Conservation (phyloP, 2,329 filamentous ascomycete genomes). For the Claviceps fusiformis region DNA sequence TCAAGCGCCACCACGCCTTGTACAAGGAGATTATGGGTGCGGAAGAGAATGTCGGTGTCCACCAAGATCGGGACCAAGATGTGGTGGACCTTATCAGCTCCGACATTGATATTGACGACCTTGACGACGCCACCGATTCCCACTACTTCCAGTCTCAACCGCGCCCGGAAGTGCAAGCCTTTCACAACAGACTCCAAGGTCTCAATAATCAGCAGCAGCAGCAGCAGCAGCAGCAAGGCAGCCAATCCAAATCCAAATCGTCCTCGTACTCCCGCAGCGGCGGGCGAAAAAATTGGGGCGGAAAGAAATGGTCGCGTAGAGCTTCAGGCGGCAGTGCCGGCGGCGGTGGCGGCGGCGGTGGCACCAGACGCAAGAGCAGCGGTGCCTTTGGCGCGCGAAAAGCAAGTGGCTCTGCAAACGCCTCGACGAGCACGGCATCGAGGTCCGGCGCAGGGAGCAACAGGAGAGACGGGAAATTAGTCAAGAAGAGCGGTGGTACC, state of each 20-base stretch:
- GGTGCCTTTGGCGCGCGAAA: constrained; percentile 12
- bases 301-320: constrained; percentile 18
- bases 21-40: constrained; percentile 39
- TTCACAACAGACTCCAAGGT: constrained; percentile 18
- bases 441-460: constrained; percentile 10
- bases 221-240: constrained; percentile 7
- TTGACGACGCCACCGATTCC: constrained; percentile 29
- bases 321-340: constrained; percentile 8
- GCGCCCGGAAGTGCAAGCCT: constrained; percentile 20
- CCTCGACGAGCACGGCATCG: constrained; percentile 6
- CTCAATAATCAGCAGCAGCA: constrained; percentile 14
- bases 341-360: constrained; percentile 9
- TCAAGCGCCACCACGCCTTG: constrained; percentile 32
- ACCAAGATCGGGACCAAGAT: constrained; percentile 16
- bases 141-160: constrained; percentile 29
- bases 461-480: constrained; percentile 17
- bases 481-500: constrained; percentile 20
- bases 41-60: constrained; percentile 8
- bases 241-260: constrained; percentile 13
- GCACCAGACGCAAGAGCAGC: constrained; percentile 17
- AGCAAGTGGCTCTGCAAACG: constrained; percentile 17
- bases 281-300: constrained; percentile 14
- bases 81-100: constrained; percentile 44
- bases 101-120: constrained; percentile 21
- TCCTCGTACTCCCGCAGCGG: constrained; percentile 14